phyloP scores from a whole-genome alignment of 345 rosid genomes.

The Excoecaria cochinchinensis region DNA sequence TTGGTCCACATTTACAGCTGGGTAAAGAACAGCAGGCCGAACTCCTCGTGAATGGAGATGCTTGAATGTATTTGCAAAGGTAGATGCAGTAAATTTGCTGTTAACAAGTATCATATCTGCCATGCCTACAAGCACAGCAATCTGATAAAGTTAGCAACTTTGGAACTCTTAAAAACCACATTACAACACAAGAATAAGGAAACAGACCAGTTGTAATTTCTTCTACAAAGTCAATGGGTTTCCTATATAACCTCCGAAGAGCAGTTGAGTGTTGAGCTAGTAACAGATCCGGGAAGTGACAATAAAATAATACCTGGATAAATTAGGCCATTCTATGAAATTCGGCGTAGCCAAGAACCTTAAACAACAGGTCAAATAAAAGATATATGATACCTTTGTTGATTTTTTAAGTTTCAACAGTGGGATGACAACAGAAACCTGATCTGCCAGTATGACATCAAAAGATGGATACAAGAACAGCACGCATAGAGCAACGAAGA shows the following conservation, averaged over 20 bases:
- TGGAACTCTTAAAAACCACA: neutral
- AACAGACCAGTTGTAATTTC: conserved; percentile 73
- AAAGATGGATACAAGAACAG: conserved; percentile 71
- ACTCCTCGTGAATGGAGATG: conserved; percentile 65
- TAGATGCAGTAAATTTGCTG: conserved; percentile 79
- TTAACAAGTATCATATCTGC: conserved; percentile 88
- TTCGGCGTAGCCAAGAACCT: neutral
- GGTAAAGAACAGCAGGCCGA: conserved; percentile 77
- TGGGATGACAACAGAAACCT: conserved; percentile 84
- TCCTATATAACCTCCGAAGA: conserved; percentile 74
- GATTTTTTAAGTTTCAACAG: conserved; percentile 65
- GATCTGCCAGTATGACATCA: conserved; percentile 75
- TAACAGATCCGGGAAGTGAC: conserved; percentile 90
- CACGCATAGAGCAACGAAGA: conserved; percentile 74
- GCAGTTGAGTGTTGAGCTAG: conserved; percentile 78
- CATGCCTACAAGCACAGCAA: conserved; percentile 54
- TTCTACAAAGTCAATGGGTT: conserved; percentile 80
- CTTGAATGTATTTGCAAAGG: conserved; percentile 84
- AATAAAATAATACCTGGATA: conserved; percentile 78
- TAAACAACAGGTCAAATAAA: conserved; percentile 9
- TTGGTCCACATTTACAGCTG: conserved; percentile 82
- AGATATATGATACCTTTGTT: conserved; percentile 50
- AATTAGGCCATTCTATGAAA: conserved; percentile 6
- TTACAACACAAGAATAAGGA: conserved; percentile 14
- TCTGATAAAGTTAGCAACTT: neutral